phyloP scores from a whole-genome alignment of 768 basidiomycete species.

The Clitopilus hobsonii region DNA sequence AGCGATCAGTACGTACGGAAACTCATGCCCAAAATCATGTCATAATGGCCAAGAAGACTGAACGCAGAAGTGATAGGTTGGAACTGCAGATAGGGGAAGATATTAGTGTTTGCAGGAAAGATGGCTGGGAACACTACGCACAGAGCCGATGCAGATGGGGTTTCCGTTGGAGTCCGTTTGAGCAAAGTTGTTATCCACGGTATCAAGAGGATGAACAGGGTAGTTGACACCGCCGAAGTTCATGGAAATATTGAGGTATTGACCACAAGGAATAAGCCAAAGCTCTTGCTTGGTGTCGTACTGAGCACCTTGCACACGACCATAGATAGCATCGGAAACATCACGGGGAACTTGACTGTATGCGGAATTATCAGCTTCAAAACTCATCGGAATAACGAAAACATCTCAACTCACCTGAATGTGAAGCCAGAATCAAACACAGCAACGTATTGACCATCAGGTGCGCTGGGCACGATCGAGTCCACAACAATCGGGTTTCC shows the following conservation, averaged over 20 bases:
- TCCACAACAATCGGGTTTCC: constrained; percentile 54
- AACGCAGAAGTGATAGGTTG: constrained; percentile 82
- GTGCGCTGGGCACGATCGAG: constrained; percentile 68
- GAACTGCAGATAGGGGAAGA: constrained; percentile 42
- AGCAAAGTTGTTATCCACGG: constrained; percentile 54
- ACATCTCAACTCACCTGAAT: constrained; percentile 20
- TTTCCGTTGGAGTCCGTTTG: constrained; percentile 43
- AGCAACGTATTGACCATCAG: constrained; percentile 58
- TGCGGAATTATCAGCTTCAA: constrained; percentile 2
- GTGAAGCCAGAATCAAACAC: constrained; percentile 76
- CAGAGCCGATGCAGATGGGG: constrained; percentile 62
- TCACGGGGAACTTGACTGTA: constrained; percentile 65
- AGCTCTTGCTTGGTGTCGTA: constrained; percentile 51
- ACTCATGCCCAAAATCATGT: constrained; percentile 80
- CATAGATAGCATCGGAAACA: constrained; percentile 79
- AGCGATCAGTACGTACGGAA: constrained; percentile 47
- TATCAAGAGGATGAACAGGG: constrained; percentile 73
- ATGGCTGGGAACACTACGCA: constrained; percentile 27
- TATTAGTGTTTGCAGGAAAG: background rate
- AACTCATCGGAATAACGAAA: background rate
- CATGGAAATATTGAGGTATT: constrained; percentile 67
- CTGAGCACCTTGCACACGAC: constrained; percentile 67
- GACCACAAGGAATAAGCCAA: constrained; percentile 75
- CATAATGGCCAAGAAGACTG: constrained; percentile 71
- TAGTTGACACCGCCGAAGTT: constrained; percentile 66